Evolutionary conservation across 352 stramenopile species (phyloP), one percentile per base, ranked within the genome.

Genomic region (Phytopythium ostracodes): DNA sequence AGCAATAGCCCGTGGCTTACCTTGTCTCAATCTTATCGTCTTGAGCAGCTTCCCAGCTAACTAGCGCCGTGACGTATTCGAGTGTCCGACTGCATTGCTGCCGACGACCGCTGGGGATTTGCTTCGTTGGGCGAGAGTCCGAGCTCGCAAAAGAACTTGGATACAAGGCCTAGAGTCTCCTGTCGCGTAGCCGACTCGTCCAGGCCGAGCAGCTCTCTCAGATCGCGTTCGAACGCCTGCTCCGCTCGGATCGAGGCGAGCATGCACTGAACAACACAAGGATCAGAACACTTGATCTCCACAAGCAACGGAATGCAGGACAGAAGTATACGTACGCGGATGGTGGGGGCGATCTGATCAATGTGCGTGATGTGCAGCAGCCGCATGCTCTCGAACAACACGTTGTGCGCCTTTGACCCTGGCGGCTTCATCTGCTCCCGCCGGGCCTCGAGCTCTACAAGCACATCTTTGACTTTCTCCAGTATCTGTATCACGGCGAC

Each of bases 391-490:
- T 66, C 57, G 4, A 81, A 44, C 22, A 83, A 22, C 18, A 79
- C 59, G 24, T 68, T 58, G 22, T 81, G 63, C 17, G 67, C 71
- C 68, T 69, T 78, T 14, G 75, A 75, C 12, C 73, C 69, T 20
- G 76, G 76, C 12, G 76, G 74, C 47, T 72, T 75, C 70, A 81
- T 81, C 47, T 86, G 74, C 14, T 86, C 66, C 43, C 76, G 70
- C 0, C 69, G 64, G 24, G 70, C 73, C 31, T 81, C 66, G 15
- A 83, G 58, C 63, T 83, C 76, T n/a, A 78, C 67, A n/a, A 81
- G 60, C 0, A 77, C 42, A 56, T 81, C 76, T 15, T 70, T 57
- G 2, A 79, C 59, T 56, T 68, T 64, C 40, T 55, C 38, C n/a
- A 76, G 42, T 25, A 86, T 64, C 76, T 86, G 1, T 33, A n/a